Conservation (phyloP, 257 asterid genomes). For the Solanum lycopersicoides region DNA sequence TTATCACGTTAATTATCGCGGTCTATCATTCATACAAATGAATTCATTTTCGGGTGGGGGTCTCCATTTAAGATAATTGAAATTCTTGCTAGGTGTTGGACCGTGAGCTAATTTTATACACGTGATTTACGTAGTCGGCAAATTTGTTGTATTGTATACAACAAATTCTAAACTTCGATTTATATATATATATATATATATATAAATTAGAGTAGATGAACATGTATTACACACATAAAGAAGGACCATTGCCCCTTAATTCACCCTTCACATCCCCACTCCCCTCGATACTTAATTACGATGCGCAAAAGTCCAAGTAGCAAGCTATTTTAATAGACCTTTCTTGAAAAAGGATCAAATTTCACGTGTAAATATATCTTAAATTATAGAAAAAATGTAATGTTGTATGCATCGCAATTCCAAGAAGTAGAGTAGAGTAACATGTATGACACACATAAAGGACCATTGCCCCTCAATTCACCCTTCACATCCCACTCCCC, state of each 20-base stretch:
- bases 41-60: too few species aligned
- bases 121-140: neutral
- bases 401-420: too few species aligned
- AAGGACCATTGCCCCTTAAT: neutral
- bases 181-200: too few species aligned
- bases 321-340: neutral
- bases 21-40: too few species aligned
- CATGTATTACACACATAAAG: neutral
- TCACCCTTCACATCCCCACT: neutral
- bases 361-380: neutral
- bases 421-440: neutral
- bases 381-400: neutral
- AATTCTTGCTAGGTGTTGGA: neutral
- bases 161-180: neutral
- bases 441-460: neutral
- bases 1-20: too few species aligned
- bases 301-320: neutral
- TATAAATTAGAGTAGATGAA: neutral
- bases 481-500: neutral
- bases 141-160: neutral
- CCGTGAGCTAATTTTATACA: neutral
- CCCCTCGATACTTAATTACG: neutral
- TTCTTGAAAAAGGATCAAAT: accelerated
- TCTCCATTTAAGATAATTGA: neutral
- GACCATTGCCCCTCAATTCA: neutral